Percentiles rank a stretch among this genome's conserved stretches.
These are phyloP conservation scores for Mucuna pruriens DNA, from an alignment of 306 rosid species.

Conservation along the genomic window DNA sequence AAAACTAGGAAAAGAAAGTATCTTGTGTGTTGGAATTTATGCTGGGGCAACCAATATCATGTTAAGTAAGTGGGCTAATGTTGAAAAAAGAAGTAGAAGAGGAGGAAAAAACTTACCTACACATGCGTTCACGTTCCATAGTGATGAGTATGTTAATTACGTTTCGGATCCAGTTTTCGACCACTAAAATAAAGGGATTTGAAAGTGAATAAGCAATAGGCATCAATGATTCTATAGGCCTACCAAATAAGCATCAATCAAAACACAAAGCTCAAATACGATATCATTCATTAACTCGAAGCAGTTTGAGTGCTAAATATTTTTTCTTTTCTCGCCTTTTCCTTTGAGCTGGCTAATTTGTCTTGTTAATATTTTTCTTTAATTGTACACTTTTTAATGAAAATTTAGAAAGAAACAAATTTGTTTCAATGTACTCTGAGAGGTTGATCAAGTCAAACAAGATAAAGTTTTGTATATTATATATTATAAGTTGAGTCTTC, in stretches of 20 bases:
- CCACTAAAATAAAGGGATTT: background rate
- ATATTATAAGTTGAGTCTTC: too few relatives aligned
- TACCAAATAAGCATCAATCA: background rate
- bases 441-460: too few relatives aligned
- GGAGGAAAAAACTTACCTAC: background rate
- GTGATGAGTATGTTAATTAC: background rate
- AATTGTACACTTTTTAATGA: background rate
- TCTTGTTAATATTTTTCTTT: background rate
- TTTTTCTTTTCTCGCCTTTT: background rate
- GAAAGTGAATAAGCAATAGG: background rate
- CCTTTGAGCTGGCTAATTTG: background rate
- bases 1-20: background rate
- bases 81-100: background rate
- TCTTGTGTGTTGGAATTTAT: background rate
- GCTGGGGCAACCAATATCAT: background rate
- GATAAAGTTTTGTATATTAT: too few relatives aligned
- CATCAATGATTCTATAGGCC: slow-evolving; percentile 5
- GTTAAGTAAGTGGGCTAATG: background rate
- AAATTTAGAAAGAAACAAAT: background rate
- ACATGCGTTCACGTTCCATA: background rate
- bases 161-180: background rate
- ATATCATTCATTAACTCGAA: background rate
- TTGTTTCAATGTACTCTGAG: too few relatives aligned
- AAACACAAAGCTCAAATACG: background rate
- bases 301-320: background rate